These are phyloP conservation scores for Silene noctiflora DNA, from an alignment of 179 eudicot genomes.

Conservation along the genomic window DNA sequence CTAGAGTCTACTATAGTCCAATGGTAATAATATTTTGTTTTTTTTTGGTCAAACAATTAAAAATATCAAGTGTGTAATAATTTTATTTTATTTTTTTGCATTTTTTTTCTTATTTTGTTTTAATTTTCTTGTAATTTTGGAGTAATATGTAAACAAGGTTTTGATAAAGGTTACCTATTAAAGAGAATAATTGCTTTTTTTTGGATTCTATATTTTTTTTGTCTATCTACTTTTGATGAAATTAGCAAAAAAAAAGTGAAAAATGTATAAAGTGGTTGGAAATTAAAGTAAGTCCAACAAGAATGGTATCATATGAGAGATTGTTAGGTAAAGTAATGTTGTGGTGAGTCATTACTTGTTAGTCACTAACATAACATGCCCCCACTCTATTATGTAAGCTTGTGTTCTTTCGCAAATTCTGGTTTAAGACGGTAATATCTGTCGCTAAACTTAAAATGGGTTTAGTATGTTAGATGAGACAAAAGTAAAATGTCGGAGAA, in stretches of 20 bases:
- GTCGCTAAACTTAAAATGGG: no score
- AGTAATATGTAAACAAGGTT: slow-evolving; percentile 18
- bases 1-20: not conserved
- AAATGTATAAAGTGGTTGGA: not conserved
- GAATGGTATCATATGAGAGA: not conserved
- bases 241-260: slow-evolving; percentile 2
- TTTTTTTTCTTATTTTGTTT: not conserved
- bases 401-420: not conserved
- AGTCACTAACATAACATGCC: not conserved
- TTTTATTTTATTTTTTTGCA: not conserved
- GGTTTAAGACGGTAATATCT: no score
- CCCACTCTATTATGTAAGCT: not conserved
- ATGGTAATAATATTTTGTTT: no score
- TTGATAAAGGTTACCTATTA: slow-evolving; percentile 17
- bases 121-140: not conserved
- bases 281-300: not conserved
- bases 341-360: not conserved
- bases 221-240: not conserved
- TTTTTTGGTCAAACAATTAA: slow-evolving; percentile 15
- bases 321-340: not conserved
- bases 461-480: no score
- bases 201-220: not conserved
- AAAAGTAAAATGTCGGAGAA: no score
- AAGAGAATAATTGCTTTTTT: not conserved
- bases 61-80: slow-evolving; percentile 13